Evolutionary conservation across 768 basidiomycete species (phyloP), one percentile per base, ranked within the genome.

Genomic region (Lactarius pseudohatsudake): DNA sequence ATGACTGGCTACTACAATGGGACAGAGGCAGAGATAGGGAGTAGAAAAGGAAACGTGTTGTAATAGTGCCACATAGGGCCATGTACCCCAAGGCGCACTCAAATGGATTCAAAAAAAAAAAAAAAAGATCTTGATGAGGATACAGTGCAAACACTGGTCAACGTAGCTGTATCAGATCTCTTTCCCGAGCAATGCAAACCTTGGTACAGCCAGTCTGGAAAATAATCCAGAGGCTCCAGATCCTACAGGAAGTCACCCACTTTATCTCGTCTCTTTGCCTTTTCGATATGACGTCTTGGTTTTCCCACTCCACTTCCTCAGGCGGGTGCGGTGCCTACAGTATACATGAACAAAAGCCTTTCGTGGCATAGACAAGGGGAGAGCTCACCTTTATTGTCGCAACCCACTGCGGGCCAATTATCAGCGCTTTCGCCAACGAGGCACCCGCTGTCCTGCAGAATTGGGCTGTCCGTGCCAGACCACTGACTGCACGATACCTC

Each of bases 401-500:
- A 86, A 20, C 78, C 84, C 67, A 75, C 61, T 11, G 79, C 67
- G 1, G 85, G 86, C 85, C 86, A 87, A 70, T 78, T 75, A 1
- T 71, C 75, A 16, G 84, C 82, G 0, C 69, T 79, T 72, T 84
- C 82, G 6, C 82, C 84, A 3, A 69, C 75, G 26, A 87, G 75
- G 72, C 86, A 86, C 9, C 84, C 77, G 1, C 85, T 84, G 41
- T 74, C 80, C 73, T 75, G 86, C 11, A 81, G 74, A 22, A 76
- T 36, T 38, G 77, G 70, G 13, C 83, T 81, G 64, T 86, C 81
- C 18, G 79, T 79, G 22, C 85, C 86, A 6, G 78, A 77, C 86
- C 85, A 86, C 68, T 82, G 76, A 70, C 79, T 80, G 72, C 85
- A 87, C 28, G 81, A 79, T 16, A 86, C 85, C 72, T 87, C 85